Percentiles rank a stretch among this genome's conserved stretches.
Conservation (phyloP, 1,139 yeast genomes). For the Saccharomycopsis hybrid region DNA sequence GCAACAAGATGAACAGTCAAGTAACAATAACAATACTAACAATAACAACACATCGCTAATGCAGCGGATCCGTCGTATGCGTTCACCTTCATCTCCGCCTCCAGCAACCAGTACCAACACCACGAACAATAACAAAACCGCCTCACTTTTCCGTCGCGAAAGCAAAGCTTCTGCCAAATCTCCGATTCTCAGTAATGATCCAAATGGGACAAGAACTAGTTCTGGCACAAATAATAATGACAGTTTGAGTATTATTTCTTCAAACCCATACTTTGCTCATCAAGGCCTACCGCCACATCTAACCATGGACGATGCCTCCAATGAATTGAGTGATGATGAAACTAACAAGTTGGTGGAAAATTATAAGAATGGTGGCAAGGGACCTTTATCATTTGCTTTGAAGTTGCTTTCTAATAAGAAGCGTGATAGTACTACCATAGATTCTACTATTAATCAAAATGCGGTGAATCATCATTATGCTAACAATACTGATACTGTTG, state of each 20-base stretch:
- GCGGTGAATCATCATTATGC: conserved; percentile 3
- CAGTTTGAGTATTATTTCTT: conserved; percentile 29
- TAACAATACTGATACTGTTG: not conserved
- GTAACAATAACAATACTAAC: not conserved
- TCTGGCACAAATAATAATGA: conserved; percentile 5
- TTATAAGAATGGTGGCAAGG: conserved; percentile 13
- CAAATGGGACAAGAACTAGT: conserved; percentile 7
- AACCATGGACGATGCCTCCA: conserved; percentile 21
- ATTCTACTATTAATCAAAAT: not conserved
- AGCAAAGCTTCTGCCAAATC: not conserved
- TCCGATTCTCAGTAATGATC: not conserved
- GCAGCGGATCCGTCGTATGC: conserved; percentile 24
- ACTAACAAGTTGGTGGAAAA: conserved; percentile 21
- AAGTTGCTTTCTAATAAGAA: conserved; percentile 23
- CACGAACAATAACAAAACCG: conserved; percentile 23
- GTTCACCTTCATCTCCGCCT: conserved; percentile 36
- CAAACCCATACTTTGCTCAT: conserved; percentile 46
- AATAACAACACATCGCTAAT: conserved; percentile 7
- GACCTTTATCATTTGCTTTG: conserved; percentile 31
- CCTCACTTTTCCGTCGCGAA: not conserved
- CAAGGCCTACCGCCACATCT: conserved; percentile 53
- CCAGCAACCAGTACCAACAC: conserved; percentile 5
- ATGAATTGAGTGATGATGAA: conserved; percentile 15
- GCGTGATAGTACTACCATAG: conserved; percentile 1
- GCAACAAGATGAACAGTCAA: not conserved